Base-by-base conservation (phyloP, 2,329 filamentous ascomycete species). In the Aspergillus thermomutatus region DNA sequence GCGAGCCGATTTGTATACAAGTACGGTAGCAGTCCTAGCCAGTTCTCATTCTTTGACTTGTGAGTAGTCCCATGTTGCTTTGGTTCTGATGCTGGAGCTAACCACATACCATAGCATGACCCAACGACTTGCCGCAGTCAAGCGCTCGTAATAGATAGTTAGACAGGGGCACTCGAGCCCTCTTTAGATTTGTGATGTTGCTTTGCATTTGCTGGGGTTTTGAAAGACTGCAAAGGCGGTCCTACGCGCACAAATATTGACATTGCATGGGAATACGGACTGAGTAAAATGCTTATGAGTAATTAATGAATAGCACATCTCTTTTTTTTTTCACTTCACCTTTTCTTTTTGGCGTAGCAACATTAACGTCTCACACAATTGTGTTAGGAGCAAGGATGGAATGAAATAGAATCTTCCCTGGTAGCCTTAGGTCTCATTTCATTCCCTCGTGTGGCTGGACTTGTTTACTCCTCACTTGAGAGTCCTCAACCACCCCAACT, bases 11-110 rank as follows among this genome's bases (percentile, higher is more conserved):
- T 99, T 73, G 91, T 99, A 43, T 99, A 99, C 75, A 87, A 96
- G 74, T 94, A 93, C 73, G 94, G 94, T 69, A 92, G 92, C 72
- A 88, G 85, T 64, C 92, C 94, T 4, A 94, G 89, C 79, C 93
- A 97, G 70, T 97, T 99, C 79, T 92, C 93, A 41, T 99, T 99
- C 82, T 99, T 96, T 77, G 91, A 96, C 73, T 99, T 97, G 90
- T 92, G 80, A 86, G 89, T 88, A 58, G 49, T 26, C 34, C 50
- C 43, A n/a, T 43, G 25, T 17, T 14, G 37, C 3, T 3, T 11
- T 37, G 8, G 26, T 26, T n/a, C 37, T 51, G 8, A 17, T 46
- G 10, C 4, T 43, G 9, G 19, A n/a, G 40, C 49, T 58, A 47
- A 63, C 47, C 10, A 23, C 31, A 19, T 37, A 53, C 28, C 37